A percentile compares a stretch with the other conserved stretches of the same genome.
Evolutionary conservation across 371 early-diverging fungal species (phyloP).

Genomic region (Blakeslea trispora): DNA sequence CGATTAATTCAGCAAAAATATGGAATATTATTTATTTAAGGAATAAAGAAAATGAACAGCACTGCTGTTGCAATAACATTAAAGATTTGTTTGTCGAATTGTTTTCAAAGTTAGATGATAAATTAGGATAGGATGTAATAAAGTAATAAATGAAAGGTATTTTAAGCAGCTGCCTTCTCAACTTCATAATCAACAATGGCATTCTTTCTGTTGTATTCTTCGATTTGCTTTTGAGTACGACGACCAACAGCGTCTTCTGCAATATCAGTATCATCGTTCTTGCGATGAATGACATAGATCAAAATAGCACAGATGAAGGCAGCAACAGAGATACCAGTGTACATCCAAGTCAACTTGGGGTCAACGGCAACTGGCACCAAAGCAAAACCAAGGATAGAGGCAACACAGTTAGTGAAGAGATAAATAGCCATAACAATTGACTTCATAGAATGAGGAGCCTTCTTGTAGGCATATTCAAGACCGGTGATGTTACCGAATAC

Average conservation of each 20-base stretch:
- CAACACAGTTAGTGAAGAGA: slow-evolving; percentile 71
- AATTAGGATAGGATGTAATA: not conserved
- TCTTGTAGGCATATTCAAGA: slow-evolving; percentile 78
- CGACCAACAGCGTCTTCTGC: slow-evolving; percentile 38
- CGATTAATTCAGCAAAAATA: not conserved
- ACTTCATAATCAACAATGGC: slow-evolving; percentile 23
- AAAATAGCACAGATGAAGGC: slow-evolving; percentile 24
- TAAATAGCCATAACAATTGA: slow-evolving; percentile 74
- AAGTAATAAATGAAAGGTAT: not conserved
- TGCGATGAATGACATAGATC: slow-evolving; percentile 31
- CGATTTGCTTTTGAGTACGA: slow-evolving; percentile 10
- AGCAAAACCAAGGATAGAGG: slow-evolving; percentile 66
- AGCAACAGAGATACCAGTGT: slow-evolving; percentile 49
- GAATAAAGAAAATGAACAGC: not conserved
- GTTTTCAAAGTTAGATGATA: not conserved
- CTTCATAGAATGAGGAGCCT: slow-evolving; percentile 74
- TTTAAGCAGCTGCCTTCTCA: slow-evolving; percentile 18
- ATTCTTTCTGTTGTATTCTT: slow-evolving; percentile 7
- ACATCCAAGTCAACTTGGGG: slow-evolving; percentile 69
- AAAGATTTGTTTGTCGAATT: too few species aligned
- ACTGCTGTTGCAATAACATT: too few species aligned
- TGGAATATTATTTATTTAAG: too few species aligned
- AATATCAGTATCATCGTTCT: slow-evolving; percentile 31
- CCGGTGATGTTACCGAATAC: slow-evolving; percentile 77
- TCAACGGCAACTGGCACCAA: slow-evolving; percentile 68